phyloP scores from a whole-genome alignment of 2,329 filamentous ascomycete species.

The Colletotrichum eremochloae region DNA sequence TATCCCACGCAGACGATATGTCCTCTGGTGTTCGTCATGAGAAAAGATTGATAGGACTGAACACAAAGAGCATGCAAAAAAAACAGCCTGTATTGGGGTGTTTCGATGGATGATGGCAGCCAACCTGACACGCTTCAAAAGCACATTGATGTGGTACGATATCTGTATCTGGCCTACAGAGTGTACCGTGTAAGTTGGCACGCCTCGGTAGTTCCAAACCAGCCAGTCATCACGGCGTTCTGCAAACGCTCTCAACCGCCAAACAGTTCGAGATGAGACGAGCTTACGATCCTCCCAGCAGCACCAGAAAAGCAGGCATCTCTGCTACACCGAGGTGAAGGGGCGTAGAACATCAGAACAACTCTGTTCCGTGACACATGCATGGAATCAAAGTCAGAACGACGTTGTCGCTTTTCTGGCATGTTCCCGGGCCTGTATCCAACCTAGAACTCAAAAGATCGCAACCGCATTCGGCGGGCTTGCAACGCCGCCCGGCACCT shows the following conservation, averaged over 20 bases:
- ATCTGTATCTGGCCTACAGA: no score
- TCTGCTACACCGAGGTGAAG: constrained; percentile 1
- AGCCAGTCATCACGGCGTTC: constrained; percentile 8
- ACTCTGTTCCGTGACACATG: not conserved
- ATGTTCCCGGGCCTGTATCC: no score
- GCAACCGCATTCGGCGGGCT: constrained; percentile 56
- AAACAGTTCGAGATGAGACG: not conserved
- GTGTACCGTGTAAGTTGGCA: no score
- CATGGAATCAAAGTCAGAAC: not conserved
- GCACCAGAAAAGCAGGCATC: not conserved
- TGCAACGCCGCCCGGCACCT: constrained; percentile 54
- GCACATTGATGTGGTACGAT: constrained; percentile 1
- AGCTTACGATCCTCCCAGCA: not conserved
- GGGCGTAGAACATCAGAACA: not conserved
- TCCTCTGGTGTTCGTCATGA: not conserved
- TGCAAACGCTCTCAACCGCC: not conserved
- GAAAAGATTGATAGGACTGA: not conserved
- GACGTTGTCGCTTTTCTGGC: not conserved
- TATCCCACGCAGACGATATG: not conserved
- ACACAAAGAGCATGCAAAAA: constrained; percentile 15
- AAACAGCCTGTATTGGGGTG: not conserved
- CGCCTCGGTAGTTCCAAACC: not conserved
- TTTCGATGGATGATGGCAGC: not conserved
- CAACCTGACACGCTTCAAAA: not conserved
- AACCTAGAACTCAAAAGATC: constrained; percentile 47